These are phyloP conservation scores for Alnus glutinosa DNA, from an alignment of 306 rosid genomes.

Conservation along the genomic window DNA sequence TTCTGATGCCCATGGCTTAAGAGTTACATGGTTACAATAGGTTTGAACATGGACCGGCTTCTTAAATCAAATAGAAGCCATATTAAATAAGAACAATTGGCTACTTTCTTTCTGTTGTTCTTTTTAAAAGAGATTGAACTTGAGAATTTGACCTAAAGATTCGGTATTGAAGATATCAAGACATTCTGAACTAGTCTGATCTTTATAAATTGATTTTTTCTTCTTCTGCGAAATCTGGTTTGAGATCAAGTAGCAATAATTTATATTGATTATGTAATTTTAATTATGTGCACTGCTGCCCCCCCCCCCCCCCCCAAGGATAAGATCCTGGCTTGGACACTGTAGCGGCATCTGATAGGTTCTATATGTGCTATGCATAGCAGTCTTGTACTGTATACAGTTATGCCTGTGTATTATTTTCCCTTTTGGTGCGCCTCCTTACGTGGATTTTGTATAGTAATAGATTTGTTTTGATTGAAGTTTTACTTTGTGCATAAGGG, in stretches of 20 bases:
- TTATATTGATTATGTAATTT: background rate
- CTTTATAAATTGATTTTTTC: background rate
- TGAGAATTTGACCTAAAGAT: background rate
- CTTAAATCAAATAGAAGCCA: background rate
- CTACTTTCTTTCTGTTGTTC: background rate
- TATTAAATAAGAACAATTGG: background rate
- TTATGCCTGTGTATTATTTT: background rate
- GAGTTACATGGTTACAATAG: background rate
- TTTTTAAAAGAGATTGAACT: background rate
- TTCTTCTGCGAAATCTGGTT: background rate
- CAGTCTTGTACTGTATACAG: background rate
- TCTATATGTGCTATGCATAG: background rate
- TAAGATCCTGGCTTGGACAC: background rate
- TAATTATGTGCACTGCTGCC: background rate
- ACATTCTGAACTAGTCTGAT: background rate
- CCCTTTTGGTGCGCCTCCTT: background rate
- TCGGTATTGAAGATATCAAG: background rate
- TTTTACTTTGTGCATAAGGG: background rate
- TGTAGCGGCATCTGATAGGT: background rate
- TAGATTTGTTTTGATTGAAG: background rate
- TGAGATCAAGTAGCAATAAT: background rate
- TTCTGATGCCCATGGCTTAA: background rate
- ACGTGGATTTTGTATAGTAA: background rate
- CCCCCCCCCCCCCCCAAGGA: background rate
- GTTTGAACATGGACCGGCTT: background rate